A percentile compares a stretch with the other conserved stretches of the same genome.
Evolutionary conservation across 257 asterid species (phyloP).

Genomic region (Vinca minor): DNA sequence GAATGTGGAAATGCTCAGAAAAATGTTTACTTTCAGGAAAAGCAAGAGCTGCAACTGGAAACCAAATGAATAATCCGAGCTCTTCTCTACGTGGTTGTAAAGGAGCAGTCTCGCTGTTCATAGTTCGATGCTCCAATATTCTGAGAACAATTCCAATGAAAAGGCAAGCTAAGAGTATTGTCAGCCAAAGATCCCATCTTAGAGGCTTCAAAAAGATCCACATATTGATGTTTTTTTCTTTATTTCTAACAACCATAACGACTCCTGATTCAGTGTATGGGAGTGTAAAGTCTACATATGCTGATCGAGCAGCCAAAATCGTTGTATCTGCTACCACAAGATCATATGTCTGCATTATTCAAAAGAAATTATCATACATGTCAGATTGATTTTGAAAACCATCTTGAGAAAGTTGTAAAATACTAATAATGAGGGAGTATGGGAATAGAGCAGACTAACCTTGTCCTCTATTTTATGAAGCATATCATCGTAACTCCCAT

Average conservation of each 20-base stretch:
- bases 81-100: slow-evolving; percentile 11
- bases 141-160: slow-evolving; percentile 26
- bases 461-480: slow-evolving; percentile 7
- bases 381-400: background rate
- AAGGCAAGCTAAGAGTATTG: slow-evolving; percentile 22
- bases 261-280: slow-evolving; percentile 58
- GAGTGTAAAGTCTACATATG: slow-evolving; percentile 37
- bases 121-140: slow-evolving; percentile 24
- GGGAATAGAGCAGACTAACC: slow-evolving; percentile 5
- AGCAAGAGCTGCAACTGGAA: slow-evolving; percentile 51
- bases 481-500: slow-evolving; percentile 14
- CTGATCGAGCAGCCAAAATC: slow-evolving; percentile 40
- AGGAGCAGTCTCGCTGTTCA: background rate
- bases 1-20: background rate
- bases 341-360: slow-evolving; percentile 27
- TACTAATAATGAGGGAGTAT: background rate
- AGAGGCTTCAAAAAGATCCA: slow-evolving; percentile 50
- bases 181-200: slow-evolving; percentile 43
- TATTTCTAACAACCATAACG: slow-evolving; percentile 27
- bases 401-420: background rate
- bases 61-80: slow-evolving; percentile 22
- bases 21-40: slow-evolving; percentile 42
- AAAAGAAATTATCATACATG: background rate
- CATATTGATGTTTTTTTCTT: slow-evolving; percentile 34
- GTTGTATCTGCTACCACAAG: slow-evolving; percentile 57